Evolutionary conservation across 495 filamentous ascomycete species (phyloP), one percentile per base, ranked within the genome.

Genomic region (Neurospora africana): DNA sequence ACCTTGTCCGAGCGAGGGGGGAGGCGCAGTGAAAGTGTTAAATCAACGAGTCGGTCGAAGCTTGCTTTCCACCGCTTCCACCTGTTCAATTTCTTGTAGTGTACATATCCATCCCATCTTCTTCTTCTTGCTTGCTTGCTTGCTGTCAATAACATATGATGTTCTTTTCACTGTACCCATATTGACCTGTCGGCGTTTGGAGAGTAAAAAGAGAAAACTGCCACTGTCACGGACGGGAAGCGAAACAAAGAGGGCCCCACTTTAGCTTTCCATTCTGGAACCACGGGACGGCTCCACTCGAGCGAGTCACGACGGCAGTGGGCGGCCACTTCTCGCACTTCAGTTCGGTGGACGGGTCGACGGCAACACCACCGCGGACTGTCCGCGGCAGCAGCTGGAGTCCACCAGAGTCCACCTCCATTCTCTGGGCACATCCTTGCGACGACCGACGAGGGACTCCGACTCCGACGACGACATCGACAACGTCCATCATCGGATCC

Each of bases 211-310:
- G 53, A 65, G 53, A 65, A 65, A 65, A 65, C 53, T 65, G 27
- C 53, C 53, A 15, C 27, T 61, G 53, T 61, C 53, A 61, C 53
- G 53, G 27, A 65, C 53, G 53, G 53, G 15, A 65, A 65, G 53
- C 53, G 53, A 65, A 72, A 75, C 71, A 70, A 72, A 72, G 53
- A 58, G 69, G 35, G 72, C 74, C 73, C 78, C 78, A 80, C 78
- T 79, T 80, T 73, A 80, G 73, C 74, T 78, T 79, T 78, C 68
- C 72, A 67, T 69, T 74, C 71, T 71, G 73, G 73, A 77, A 73
- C 77, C 78, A 74, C 72, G 78, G 74, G 77, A 74, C 69, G 68
- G 71, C 74, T 69, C 43, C 43, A 27, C 72, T 23, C 73, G 75
- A 75, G 58, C 73, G 73, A 72, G 78, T 78, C 78, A 75, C 77